Base-by-base conservation (phyloP, 2,329 filamentous ascomycete genomes). In the Colletotrichum scovillei region DNA sequence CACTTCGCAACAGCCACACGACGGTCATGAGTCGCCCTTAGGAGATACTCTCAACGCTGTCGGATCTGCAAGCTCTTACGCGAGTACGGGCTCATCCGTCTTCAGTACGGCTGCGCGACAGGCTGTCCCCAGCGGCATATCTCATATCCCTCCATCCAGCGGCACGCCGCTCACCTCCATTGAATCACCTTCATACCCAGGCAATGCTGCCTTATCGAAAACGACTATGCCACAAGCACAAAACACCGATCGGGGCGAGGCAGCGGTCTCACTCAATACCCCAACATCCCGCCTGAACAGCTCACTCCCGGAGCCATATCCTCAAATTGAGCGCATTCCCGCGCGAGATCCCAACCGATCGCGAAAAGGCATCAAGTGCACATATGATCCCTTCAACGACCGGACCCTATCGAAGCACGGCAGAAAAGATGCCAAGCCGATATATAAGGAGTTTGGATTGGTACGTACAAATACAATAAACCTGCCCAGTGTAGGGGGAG, bases 31-130 rank as follows among this genome's bases (percentile, higher is more conserved):
- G 76, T 89, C 87, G 75, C 80, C 86, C 72, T 85, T 89, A 77
- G 90, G 90, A 81, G 92, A 95, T 78, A 88, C 92, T 66, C 88
- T 93, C 79, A 93, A 92, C 81, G 92, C 90, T 75, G 88, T 92
- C 77, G 92, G 90, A 78, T 95, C 93, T 63, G 90, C 92, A 69
- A 94, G 91, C 83, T 95, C 93, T 70, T 88, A 92, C 79, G 87
- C 89, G 70, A 95, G 92, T 84, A 90, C 91, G 67, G 88, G 88
- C 63, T 94, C 92, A 57, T 94, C 94, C 67, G 87, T 93, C 76
- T 93, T 94, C 83, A 94, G 91, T 82, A 81, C 80, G 75, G 80
- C 84, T 74, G 81, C 85, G 73, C 82, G 81, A 76, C 82, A 85
- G 74, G 80, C 81, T 79, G 82, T 82, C 76, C 77, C 85, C 76